Conservation (phyloP, 2,329 filamentous ascomycete genomes). For the Dryadomyces quercivorus region DNA sequence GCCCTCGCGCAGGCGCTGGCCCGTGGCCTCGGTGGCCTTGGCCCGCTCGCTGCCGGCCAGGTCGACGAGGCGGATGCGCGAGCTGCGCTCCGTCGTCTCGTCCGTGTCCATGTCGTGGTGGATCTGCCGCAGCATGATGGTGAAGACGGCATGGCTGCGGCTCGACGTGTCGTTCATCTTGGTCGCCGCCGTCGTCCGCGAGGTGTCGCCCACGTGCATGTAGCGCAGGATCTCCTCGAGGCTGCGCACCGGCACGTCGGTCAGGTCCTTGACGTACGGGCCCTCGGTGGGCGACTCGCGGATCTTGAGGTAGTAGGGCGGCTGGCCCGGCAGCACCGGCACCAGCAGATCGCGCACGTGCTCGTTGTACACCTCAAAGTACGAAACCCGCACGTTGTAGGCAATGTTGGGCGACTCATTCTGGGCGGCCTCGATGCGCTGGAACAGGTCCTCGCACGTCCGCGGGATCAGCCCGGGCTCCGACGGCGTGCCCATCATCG, state of each 20-base stretch:
- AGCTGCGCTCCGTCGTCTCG: slow-evolving; percentile 89
- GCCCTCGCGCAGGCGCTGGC: slow-evolving; percentile 79
- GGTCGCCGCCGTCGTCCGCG: slow-evolving; percentile 80
- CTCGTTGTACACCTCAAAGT: slow-evolving; percentile 99
- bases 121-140: slow-evolving; percentile 95
- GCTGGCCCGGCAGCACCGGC: slow-evolving; percentile 34
- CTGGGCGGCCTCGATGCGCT: slow-evolving; percentile 58
- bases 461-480: slow-evolving; percentile 91
- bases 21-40: slow-evolving; percentile 90
- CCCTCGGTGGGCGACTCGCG: slow-evolving; percentile 95
- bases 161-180: slow-evolving; percentile 99
- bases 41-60: slow-evolving; percentile 90
- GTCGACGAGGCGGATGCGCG: slow-evolving; percentile 88
- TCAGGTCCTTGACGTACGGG: slow-evolving; percentile 94
- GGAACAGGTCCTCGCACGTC: slow-evolving; percentile 97
- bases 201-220: slow-evolving; percentile 83
- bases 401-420: slow-evolving; percentile 56
- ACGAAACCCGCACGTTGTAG: slow-evolving; percentile 95
- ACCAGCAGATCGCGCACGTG: slow-evolving; percentile 78
- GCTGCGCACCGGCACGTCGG: slow-evolving; percentile 73
- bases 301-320: slow-evolving; percentile 87
- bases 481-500: slow-evolving; percentile 99
- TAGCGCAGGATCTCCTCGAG: slow-evolving; percentile 77
- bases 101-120: slow-evolving; percentile 96
- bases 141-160: slow-evolving; percentile 94